phyloP scores from a whole-genome alignment of 2,329 filamentous ascomycete species.

The Colletotrichum incanum region DNA sequence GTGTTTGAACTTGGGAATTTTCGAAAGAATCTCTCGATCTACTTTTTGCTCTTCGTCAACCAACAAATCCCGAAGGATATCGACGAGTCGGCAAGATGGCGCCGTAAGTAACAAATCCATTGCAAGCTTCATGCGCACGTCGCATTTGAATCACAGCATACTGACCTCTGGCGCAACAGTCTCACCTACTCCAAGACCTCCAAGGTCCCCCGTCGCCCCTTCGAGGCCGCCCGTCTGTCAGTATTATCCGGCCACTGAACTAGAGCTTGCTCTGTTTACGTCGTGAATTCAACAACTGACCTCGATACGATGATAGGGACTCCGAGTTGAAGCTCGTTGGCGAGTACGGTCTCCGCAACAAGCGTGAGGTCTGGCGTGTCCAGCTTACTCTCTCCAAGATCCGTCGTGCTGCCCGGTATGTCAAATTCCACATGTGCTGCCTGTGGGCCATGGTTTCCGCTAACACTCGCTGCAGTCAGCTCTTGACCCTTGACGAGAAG shows the following conservation, averaged over 20 bases:
- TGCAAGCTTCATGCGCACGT: neutral
- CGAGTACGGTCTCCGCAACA: constrained; percentile 99
- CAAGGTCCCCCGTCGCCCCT: constrained; percentile 97
- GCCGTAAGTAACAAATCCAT: constrained; percentile 52
- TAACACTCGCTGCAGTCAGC: constrained; percentile 79
- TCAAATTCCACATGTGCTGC: constrained; percentile 10
- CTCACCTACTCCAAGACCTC: constrained; percentile 98
- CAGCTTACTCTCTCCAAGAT: constrained; percentile 99
- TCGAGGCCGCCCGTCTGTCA: constrained; percentile 99
- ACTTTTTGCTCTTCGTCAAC: constrained; percentile 38
- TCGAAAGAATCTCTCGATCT: constrained; percentile 35
- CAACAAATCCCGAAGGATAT: constrained; percentile 49
- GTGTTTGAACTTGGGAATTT: constrained; percentile 21
- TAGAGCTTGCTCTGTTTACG: constrained; percentile 98
- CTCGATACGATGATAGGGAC: constrained; percentile 78
- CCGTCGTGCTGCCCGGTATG: constrained; percentile 99
- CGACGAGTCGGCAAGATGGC: constrained; percentile 58
- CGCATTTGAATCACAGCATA: constrained; percentile 7
- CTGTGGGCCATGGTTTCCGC: constrained; percentile 22
- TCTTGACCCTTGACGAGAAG: constrained; percentile 99
- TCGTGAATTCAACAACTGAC: constrained; percentile 83
- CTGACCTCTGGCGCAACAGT: constrained; percentile 46
- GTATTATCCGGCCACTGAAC: constrained; percentile 97
- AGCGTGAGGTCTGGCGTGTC: constrained; percentile 99
- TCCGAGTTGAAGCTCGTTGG: constrained; percentile 99